phyloP scores from a whole-genome alignment of 768 basidiomycete genomes.

The Tubosaeta brunneosetosa region DNA sequence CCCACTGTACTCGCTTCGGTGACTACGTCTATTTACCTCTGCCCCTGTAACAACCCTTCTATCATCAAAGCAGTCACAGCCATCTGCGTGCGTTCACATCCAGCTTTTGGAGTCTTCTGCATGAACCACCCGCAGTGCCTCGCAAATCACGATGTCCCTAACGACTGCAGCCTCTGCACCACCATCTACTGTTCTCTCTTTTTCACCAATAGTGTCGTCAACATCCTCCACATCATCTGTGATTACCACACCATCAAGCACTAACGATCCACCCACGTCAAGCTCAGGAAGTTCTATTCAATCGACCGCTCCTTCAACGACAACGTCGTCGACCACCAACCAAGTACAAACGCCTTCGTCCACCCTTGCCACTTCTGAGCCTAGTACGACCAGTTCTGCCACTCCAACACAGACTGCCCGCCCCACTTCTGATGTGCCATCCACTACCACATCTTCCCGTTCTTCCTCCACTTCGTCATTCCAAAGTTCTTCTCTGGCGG shows the following conservation, averaged over 20 bases:
- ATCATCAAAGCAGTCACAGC: conserved; percentile 8
- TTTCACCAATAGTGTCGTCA: conserved; percentile 6
- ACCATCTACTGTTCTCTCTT: conserved; percentile 4
- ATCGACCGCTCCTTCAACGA: conserved; percentile 17
- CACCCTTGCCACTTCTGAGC: conserved; percentile 3
- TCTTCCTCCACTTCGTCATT: conserved; percentile 4
- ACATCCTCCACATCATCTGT: conserved; percentile 13
- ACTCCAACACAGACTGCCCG: conserved; percentile 14
- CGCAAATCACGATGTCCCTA: conserved; percentile 8
- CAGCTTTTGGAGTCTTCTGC: conserved; percentile 2
- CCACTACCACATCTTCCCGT: conserved; percentile 7
- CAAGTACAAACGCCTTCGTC: conserved; percentile 12
- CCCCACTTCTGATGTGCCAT: conserved; percentile 13
- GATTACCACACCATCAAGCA: conserved; percentile 14
- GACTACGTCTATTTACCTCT: conserved; percentile 9
- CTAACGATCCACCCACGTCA: conserved; percentile 17
- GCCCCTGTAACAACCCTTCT: conserved; percentile 10
- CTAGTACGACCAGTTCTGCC: conserved; percentile 9
- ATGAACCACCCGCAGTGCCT: conserved; percentile 17
- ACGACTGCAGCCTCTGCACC: conserved; percentile 9
- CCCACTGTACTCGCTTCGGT: conserved; percentile 22
- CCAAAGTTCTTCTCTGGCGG: conserved; percentile 3
- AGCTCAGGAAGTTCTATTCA: conserved; percentile 17
- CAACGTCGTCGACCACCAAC: conserved; percentile 6
- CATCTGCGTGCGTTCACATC: conserved; percentile 23